phyloP scores from a whole-genome alignment of 148 eudicot species.

The Rhododendron williamsianum region DNA sequence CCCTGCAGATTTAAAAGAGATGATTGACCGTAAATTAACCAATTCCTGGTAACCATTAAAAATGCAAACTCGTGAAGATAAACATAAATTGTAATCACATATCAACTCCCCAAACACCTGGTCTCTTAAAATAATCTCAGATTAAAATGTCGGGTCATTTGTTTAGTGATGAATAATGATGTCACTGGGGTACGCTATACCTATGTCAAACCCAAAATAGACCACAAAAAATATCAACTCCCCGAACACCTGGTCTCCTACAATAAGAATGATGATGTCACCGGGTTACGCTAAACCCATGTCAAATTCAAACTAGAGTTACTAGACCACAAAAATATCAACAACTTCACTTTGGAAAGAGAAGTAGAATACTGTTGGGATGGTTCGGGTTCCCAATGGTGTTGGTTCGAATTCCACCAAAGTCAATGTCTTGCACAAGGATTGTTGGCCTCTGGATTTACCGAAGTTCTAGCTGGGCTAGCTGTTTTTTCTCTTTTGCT shows the following conservation, averaged over 20 bases:
- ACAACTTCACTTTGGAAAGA: not conserved
- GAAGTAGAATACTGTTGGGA: not conserved
- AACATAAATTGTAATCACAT: not conserved
- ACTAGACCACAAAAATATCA: not conserved
- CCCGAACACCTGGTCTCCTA: not conserved
- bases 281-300: not conserved
- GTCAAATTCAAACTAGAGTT: not conserved
- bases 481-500: too few relatives aligned
- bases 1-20: slow-evolving; percentile 48
- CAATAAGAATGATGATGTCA: not conserved
- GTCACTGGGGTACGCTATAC: not conserved
- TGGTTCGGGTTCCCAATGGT: too few relatives aligned
- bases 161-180: not conserved
- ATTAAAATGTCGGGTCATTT: not conserved
- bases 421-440: too few relatives aligned
- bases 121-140: not conserved
- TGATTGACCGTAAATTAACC: not conserved
- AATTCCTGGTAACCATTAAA: not conserved
- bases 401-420: too few relatives aligned
- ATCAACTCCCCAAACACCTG: not conserved
- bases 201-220: not conserved
- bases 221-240: not conserved
- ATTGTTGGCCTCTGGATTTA: too few relatives aligned
- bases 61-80: not conserved
- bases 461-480: too few relatives aligned